These are phyloP conservation scores for Oryza nivara DNA, from an alignment of 176 grass and related monocot genomes.

Conservation along the genomic window DNA sequence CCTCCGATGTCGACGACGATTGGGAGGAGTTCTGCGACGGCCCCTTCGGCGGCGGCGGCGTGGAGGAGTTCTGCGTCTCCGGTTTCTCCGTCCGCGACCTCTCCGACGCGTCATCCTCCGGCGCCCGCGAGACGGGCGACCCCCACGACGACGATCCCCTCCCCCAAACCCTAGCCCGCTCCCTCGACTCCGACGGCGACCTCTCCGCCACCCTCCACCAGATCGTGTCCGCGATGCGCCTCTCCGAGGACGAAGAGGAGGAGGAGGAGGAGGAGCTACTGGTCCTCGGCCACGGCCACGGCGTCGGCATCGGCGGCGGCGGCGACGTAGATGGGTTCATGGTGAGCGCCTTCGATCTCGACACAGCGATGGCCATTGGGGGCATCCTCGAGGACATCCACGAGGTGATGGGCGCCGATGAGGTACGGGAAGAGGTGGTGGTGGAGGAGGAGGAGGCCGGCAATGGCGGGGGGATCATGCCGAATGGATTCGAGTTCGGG, in stretches of 20 bases:
- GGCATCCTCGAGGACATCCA: not conserved
- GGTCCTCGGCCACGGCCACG: not conserved
- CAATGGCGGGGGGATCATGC: slow-evolving; percentile 17
- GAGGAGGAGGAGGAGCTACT: slow-evolving; percentile 32
- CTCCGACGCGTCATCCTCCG: not conserved
- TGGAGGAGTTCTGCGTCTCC: slow-evolving; percentile 23
- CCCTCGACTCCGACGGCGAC: slow-evolving; percentile 23
- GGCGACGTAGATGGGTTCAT: not conserved
- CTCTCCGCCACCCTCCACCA: slow-evolving; percentile 26
- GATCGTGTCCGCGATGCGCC: slow-evolving; percentile 34
- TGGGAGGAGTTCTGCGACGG: not conserved
- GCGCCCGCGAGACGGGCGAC: not conserved
- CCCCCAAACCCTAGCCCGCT: not conserved
- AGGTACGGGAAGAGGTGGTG: not conserved
- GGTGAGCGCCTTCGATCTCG: not conserved
- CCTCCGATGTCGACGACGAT: slow-evolving; percentile 5
- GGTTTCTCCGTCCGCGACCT: not conserved
- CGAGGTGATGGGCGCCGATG: not conserved
- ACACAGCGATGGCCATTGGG: not conserved
- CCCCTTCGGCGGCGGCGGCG: not conserved
- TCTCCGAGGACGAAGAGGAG: not conserved
- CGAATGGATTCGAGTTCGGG: slow-evolving; percentile 29
- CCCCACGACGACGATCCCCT: not conserved
- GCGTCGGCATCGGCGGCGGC: too few relatives aligned
- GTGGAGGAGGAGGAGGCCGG: not conserved